These are phyloP conservation scores for Yamadazyma ubonensis DNA, from an alignment of 805 yeast species.

Conservation along the genomic window DNA sequence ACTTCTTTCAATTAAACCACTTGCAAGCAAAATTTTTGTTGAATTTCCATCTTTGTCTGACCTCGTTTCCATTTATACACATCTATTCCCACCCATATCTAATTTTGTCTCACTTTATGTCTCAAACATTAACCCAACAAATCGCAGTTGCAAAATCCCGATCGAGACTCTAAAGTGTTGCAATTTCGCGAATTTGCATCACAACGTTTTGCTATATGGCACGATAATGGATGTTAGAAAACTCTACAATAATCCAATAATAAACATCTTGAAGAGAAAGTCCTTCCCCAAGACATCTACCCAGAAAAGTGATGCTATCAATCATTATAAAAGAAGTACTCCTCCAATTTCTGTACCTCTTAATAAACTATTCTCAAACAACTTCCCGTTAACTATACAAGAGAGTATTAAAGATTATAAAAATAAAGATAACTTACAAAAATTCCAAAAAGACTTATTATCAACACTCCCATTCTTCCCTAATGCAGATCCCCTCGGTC, in stretches of 20 bases:
- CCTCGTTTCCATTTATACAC: too few species aligned
- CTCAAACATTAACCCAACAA: too few species aligned
- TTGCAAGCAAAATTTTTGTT: too few species aligned
- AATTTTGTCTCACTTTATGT: too few species aligned
- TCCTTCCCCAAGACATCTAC: constrained; percentile 1
- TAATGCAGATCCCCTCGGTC: constrained; percentile 25
- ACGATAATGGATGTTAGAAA: constrained; percentile 9
- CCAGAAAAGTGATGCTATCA: constrained; percentile 4
- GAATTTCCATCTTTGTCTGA: too few species aligned
- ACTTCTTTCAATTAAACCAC: too few species aligned
- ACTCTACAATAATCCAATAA: constrained; percentile 6
- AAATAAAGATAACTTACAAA: constrained; percentile 34
- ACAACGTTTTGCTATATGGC: constrained; percentile 4
- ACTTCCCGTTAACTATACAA: constrained; percentile 56
- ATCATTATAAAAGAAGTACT: constrained; percentile 49
- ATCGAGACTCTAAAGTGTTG: not conserved
- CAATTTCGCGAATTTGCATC: constrained; percentile 5
- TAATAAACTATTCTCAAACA: constrained; percentile 47
- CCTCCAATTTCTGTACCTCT: constrained; percentile 71
- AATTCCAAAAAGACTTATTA: constrained; percentile 48
- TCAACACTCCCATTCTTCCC: constrained; percentile 49
- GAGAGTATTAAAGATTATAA: constrained; percentile 56
- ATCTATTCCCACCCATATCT: too few species aligned
- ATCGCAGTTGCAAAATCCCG: not conserved
- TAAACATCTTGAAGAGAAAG: constrained; percentile 2